Evolutionary conservation across 1,284 basidiomycete species (phyloP).

Genomic region (Paramarasmius palmivorus): DNA sequence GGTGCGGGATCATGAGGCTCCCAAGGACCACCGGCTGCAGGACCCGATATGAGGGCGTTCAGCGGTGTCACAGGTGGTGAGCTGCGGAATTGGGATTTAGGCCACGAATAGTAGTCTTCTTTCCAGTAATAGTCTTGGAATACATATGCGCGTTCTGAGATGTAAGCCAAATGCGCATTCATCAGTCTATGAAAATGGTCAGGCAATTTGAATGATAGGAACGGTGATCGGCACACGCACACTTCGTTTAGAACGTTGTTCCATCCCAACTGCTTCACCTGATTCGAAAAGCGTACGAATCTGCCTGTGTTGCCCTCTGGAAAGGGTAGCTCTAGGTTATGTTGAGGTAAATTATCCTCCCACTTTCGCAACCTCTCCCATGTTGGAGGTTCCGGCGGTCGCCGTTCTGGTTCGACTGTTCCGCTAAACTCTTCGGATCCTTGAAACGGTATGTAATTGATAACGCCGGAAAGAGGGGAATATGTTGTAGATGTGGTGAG

Average conservation of each 20-base stretch:
- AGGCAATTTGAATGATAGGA: conserved; percentile 4
- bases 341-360: conserved; percentile 43
- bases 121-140: conserved; percentile 44
- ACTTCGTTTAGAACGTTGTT: conserved; percentile 47
- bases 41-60: conserved; percentile 37
- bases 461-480: too few species aligned
- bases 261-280: conserved; percentile 41
- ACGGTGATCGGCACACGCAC: conserved; percentile 26
- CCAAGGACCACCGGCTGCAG: conserved; percentile 33
- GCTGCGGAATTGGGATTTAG: conserved; percentile 19
- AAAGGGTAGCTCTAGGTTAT: conserved; percentile 38
- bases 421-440: neutral
- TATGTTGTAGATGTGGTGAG: too few species aligned
- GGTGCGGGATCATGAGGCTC: conserved; percentile 34
- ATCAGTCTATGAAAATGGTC: conserved; percentile 32
- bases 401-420: neutral
- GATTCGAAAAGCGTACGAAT: conserved; percentile 44
- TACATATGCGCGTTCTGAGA: conserved; percentile 44
- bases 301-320: conserved; percentile 44
- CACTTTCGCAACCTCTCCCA: conserved; percentile 34
- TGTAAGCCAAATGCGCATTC: conserved; percentile 47
- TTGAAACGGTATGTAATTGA: too few species aligned
- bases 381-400: conserved; percentile 28
- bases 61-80: conserved; percentile 33
- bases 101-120: conserved; percentile 35